Base-by-base conservation (phyloP, 202 grass and related monocot genomes). In the Dendrocalamus latiflorus region DNA sequence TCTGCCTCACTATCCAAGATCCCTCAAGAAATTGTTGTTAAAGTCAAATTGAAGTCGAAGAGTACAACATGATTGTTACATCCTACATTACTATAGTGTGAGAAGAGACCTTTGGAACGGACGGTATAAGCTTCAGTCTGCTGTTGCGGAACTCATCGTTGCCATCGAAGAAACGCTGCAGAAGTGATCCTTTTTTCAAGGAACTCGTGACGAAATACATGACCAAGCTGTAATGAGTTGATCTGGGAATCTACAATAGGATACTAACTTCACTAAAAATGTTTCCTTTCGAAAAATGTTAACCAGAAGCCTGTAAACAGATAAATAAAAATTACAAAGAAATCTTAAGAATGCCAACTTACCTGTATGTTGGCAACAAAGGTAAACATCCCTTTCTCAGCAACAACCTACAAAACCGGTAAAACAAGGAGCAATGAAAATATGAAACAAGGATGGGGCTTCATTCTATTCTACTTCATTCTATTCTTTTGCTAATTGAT, bases 1-100 rank as follows among this genome's bases (percentile, higher is more conserved):
- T 99, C 75, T 96, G 96, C 33, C 96, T 77, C 65, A 99, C 93
- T 87, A 99, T 99, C 96, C 96, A 99, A 43, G 96, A 99, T 2
- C 96, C 93, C 96, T 95, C 68, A 68, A 56, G 55, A 61, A 66
- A 9, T 65, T 20, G 66, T 72, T 41, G 20, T 43, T 43, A 3
- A 13, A 26, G 22, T 54, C 17, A 86, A 16, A 61, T 59, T 65
- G 8, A 17, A 83, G 47, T 41, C 39, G 2, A 87, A 63, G 41
- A 68, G 33, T 28, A 75, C 54, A 51, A 81, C 43, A 70, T 8
- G 75, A 22, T 17, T 65, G 34, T 36, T 80, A 15, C 63, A 37
- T 12, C 12, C 16, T 56, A 42, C 15, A 77, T 56, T 22, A n/a
- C 12, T 56, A 28, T 8, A n/a, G 56, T 16, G 63, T 12, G 59